phyloP scores from a whole-genome alignment of 768 basidiomycete genomes.

The Amanita inopinata region DNA sequence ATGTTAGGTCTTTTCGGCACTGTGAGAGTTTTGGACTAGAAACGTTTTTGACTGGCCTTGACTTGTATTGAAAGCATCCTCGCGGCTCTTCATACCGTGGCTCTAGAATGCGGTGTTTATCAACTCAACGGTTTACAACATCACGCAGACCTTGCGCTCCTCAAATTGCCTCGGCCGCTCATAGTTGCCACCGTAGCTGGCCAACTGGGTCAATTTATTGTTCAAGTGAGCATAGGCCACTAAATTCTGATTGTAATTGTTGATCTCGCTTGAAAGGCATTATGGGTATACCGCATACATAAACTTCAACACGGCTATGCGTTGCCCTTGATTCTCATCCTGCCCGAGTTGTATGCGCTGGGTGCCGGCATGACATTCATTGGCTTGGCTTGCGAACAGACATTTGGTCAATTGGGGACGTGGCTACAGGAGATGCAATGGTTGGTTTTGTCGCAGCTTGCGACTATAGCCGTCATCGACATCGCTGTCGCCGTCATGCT shows the following conservation, averaged over 20 bases:
- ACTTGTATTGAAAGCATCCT: neutral
- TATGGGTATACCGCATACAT: constrained; percentile 4
- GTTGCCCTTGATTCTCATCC: neutral
- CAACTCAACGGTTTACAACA: neutral
- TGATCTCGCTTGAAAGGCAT: neutral
- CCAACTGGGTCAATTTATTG: neutral
- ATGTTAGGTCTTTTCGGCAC: constrained; percentile 1
- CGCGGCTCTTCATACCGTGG: neutral
- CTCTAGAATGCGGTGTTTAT: constrained; percentile 1
- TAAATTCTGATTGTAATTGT: neutral
- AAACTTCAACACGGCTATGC: neutral
- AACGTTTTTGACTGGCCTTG: too few relatives aligned
- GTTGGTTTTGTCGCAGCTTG: constrained; percentile 1
- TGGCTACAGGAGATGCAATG: neutral
- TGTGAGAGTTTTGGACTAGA: neutral
- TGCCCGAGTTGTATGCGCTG: neutral
- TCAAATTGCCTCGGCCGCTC: neutral
- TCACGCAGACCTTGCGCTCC: neutral
- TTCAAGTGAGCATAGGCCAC: neutral
- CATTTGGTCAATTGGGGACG: neutral
- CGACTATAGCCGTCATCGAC: neutral
- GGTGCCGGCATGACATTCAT: neutral
- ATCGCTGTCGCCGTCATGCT: constrained; percentile 1
- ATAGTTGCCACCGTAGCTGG: neutral
- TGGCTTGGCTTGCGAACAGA: constrained; percentile 1